These are phyloP conservation scores for Hericium coralloides DNA, from an alignment of 768 basidiomycete genomes.

Conservation along the genomic window DNA sequence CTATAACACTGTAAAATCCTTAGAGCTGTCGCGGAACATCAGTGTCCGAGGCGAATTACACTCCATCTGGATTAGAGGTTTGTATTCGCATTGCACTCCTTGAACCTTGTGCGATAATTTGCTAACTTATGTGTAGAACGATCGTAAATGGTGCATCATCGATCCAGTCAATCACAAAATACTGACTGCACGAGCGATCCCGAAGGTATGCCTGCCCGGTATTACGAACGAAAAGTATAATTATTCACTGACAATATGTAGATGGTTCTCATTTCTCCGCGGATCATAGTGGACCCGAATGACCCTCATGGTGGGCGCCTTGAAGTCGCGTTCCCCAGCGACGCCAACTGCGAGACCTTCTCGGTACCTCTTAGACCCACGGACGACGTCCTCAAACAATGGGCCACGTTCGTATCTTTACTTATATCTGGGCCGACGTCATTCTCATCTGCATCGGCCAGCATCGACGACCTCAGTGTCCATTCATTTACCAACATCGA, in stretches of 20 bases:
- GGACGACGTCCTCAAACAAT: constrained; percentile 17
- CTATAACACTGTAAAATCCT: no score
- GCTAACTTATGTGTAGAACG: constrained; percentile 38
- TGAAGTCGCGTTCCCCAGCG: constrained; percentile 49
- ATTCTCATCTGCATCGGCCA: constrained; percentile 16
- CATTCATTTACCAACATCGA: constrained; percentile 43
- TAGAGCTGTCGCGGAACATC: constrained; percentile 4
- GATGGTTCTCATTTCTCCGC: constrained; percentile 62
- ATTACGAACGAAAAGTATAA: not conserved
- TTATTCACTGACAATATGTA: constrained; percentile 17
- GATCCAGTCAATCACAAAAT: constrained; percentile 43
- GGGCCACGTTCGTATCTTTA: constrained; percentile 43
- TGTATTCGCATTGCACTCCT: not conserved
- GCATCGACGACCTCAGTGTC: constrained; percentile 44
- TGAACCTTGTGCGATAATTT: no score
- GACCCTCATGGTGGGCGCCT: constrained; percentile 41
- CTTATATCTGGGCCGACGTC: not conserved
- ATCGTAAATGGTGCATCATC: constrained; percentile 64
- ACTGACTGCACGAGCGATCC: constrained; percentile 58
- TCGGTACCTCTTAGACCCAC: constrained; percentile 49
- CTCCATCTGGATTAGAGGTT: constrained; percentile 1
- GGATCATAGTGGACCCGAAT: constrained; percentile 36
- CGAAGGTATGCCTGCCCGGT: constrained; percentile 37
- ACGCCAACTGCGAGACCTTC: constrained; percentile 49
- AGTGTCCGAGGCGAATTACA: not conserved